Conservation (phyloP, 2,329 filamentous ascomycete genomes). For the Exophiala spinifera region DNA sequence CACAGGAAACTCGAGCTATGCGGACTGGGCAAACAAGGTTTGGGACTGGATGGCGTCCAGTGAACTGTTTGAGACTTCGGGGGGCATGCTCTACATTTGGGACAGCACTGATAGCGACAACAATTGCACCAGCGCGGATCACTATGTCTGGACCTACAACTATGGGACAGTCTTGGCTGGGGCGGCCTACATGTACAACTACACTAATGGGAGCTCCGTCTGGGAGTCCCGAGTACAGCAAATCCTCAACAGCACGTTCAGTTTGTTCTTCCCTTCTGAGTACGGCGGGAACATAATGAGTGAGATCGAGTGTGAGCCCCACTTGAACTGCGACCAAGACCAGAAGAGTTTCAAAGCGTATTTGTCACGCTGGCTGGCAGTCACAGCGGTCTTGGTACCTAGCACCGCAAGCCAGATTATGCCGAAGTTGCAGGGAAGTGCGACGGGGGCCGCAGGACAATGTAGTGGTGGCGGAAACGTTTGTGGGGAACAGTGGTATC, state of each 20-base stretch:
- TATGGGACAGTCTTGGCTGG: conserved; percentile 55
- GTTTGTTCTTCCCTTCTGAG: conserved; percentile 51
- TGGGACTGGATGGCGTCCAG: conserved; percentile 53
- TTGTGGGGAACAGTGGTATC: conserved; percentile 44
- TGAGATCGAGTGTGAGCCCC: conserved; percentile 57
- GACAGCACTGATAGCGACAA: conserved; percentile 52
- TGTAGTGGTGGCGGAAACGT: conserved; percentile 50
- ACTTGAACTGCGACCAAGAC: conserved; percentile 57
- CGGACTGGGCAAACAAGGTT: conserved; percentile 65
- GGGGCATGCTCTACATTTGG: conserved; percentile 51
- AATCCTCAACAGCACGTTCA: conserved; percentile 53
- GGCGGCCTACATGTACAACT: conserved; percentile 56
- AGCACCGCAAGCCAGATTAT: conserved; percentile 51
- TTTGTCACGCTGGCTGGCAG: conserved; percentile 58
- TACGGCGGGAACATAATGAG: conserved; percentile 52
- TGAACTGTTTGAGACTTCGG: conserved; percentile 37
- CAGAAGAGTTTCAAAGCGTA: conserved; percentile 66
- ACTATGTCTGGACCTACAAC: conserved; percentile 58
- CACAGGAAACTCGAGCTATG: conserved; percentile 74
- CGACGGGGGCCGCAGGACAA: conserved; percentile 52
- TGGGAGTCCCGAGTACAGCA: conserved; percentile 55
- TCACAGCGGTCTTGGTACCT: conserved; percentile 57
- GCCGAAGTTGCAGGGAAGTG: conserved; percentile 51
- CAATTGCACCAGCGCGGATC: conserved; percentile 51
- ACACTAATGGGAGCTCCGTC: conserved; percentile 37